These are phyloP conservation scores for Ehretia macrophylla DNA, from an alignment of 257 asterid genomes.

Conservation along the genomic window DNA sequence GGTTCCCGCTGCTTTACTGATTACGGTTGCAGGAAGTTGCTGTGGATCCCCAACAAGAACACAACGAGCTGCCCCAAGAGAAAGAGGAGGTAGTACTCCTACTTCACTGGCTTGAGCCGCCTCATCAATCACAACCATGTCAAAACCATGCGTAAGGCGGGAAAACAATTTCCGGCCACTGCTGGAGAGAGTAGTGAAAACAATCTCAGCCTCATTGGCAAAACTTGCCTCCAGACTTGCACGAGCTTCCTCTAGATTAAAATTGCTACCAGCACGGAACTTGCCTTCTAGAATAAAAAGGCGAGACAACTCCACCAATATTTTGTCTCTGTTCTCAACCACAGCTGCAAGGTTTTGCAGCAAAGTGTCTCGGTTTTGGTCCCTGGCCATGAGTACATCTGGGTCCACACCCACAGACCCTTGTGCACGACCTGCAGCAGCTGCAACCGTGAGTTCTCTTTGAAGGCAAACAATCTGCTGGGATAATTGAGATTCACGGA, in stretches of 20 bases:
- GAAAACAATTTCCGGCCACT: conserved; percentile 96
- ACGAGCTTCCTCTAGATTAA: conserved; percentile 95
- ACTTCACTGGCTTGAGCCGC: conserved; percentile 99
- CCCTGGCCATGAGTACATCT: conserved; percentile 86
- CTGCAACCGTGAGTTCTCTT: conserved; percentile 80
- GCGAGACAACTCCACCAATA: conserved; percentile 91
- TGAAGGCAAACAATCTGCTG: conserved; percentile 86
- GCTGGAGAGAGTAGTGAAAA: conserved; percentile 94
- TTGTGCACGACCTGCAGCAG: conserved; percentile 77
- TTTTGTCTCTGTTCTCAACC: conserved; percentile 88
- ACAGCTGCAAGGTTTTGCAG: conserved; percentile 91
- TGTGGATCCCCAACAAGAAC: conserved; percentile 99
- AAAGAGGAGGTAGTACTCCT: conserved; percentile 86
- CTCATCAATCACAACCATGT: conserved; percentile 99
- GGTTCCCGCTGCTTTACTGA: conserved; percentile 98
- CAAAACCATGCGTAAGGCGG: conserved; percentile 94
- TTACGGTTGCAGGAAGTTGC: conserved; percentile 99
- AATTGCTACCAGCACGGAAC: conserved; percentile 71
- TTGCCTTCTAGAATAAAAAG: conserved; percentile 78
- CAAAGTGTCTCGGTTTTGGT: conserved; percentile 81
- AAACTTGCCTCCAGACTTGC: conserved; percentile 95
- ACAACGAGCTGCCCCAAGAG: conserved; percentile 99
- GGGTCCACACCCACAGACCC: conserved; percentile 99
- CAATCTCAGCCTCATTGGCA: conserved; percentile 98
- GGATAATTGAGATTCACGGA: conserved; percentile 71